Conservation (phyloP, 176 grass and related monocot genomes). For the sorghum (Sorghum bicolor) region DNA sequence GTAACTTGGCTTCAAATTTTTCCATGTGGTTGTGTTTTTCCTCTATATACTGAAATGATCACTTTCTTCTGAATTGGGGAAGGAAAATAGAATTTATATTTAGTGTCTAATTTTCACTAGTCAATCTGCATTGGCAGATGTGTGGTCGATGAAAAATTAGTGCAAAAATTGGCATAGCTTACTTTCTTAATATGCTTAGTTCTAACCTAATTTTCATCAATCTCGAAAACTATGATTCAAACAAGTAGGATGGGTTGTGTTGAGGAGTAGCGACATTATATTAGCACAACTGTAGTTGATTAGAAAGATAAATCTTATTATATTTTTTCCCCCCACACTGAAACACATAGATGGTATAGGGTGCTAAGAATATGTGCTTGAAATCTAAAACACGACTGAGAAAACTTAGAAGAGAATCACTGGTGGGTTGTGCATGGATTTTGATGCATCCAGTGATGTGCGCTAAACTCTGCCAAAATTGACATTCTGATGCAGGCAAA, state of each 20-base stretch:
- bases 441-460: not conserved
- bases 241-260: conserved; percentile 10
- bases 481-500: conserved; percentile 49
- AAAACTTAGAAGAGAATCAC: not conserved
- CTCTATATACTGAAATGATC: not conserved
- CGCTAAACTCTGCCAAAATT: not conserved
- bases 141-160: not conserved
- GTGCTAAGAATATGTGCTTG: too few species aligned
- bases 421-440: not conserved
- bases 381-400: too few species aligned
- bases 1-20: conserved; percentile 43
- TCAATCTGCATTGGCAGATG: not conserved
- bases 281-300: not conserved
- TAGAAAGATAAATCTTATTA: not conserved
- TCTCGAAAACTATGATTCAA: not conserved
- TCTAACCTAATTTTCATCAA: not conserved
- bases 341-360: not conserved
- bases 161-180: not conserved
- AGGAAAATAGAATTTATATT: not conserved
- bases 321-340: not conserved
- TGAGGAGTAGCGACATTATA: not conserved
- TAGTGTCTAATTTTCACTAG: not conserved
- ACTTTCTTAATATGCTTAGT: not conserved
- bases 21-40: not conserved
- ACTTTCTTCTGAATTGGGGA: not conserved